Conservation (phyloP, 2,329 filamentous ascomycete genomes). For the Cercospora nicotianae region DNA sequence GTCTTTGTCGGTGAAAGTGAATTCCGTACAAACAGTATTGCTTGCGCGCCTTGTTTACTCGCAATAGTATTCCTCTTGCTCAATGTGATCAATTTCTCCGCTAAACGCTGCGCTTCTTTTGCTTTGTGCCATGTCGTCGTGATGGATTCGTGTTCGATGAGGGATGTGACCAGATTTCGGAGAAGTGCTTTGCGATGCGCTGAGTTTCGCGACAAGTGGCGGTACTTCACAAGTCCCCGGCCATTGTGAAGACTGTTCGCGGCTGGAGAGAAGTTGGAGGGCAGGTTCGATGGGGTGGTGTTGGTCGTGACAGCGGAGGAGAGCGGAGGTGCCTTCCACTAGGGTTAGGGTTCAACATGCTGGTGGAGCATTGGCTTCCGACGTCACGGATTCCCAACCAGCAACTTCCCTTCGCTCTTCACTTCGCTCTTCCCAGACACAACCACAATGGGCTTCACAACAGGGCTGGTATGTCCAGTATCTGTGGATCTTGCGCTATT, state of each 20-base stretch:
- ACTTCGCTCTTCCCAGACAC: background rate
- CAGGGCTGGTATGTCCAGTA: constrained; percentile 48
- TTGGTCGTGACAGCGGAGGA: constrained; percentile 2
- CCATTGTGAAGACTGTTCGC: constrained; percentile 59
- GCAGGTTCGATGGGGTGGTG: background rate
- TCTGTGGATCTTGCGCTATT: background rate
- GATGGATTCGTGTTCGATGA: constrained; percentile 91
- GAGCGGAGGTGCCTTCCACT: constrained; percentile 1
- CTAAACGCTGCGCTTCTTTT: constrained; percentile 91
- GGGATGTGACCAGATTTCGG: constrained; percentile 91
- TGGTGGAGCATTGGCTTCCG: background rate
- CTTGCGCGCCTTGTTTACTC: constrained; percentile 69
- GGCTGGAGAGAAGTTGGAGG: background rate
- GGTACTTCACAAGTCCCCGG: constrained; percentile 84
- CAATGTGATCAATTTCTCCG: constrained; percentile 90
- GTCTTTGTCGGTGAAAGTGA: background rate
- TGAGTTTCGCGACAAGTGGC: constrained; percentile 81
- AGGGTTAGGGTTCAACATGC: background rate
- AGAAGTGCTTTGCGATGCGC: constrained; percentile 88
- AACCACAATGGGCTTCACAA: constrained; percentile 48
- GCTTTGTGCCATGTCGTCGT: constrained; percentile 94
- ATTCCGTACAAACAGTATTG: constrained; percentile 70
- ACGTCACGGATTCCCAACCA: constrained; percentile 7
- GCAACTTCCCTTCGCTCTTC: background rate
- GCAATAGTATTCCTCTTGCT: constrained; percentile 92